A percentile compares a stretch with the other conserved stretches of the same genome.
phyloP scores from a whole-genome alignment of 202 grass and related monocot species.

The Carex arenaria region DNA sequence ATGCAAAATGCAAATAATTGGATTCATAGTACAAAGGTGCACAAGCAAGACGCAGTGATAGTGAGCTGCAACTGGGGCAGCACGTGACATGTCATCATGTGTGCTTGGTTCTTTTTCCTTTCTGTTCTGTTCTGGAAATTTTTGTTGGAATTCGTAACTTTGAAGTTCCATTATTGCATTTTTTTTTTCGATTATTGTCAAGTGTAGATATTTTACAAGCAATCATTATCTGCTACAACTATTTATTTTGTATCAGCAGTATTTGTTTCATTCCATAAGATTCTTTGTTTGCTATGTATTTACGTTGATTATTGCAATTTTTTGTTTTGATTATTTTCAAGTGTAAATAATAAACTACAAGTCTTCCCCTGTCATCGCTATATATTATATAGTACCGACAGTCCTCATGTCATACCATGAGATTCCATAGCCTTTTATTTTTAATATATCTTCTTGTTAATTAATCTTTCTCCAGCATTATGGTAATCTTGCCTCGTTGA shows the following conservation, averaged over 20 bases:
- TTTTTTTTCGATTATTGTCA: constrained; percentile 12
- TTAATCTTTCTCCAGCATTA: background rate
- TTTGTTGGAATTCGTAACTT: background rate
- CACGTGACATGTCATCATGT: background rate
- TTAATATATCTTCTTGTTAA: background rate
- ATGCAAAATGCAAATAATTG: constrained; percentile 2
- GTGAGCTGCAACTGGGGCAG: background rate
- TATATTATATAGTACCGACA: background rate
- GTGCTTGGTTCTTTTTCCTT: background rate
- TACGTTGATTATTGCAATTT: no score
- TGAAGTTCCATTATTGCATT: background rate
- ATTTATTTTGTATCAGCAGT: no score
- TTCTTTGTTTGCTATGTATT: no score
- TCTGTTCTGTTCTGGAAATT: background rate
- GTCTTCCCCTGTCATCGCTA: background rate
- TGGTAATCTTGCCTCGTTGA: constrained; percentile 8
- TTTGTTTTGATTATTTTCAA: no score
- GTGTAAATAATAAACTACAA: background rate
- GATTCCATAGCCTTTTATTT: background rate
- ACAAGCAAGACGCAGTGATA: background rate
- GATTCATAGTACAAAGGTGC: background rate
- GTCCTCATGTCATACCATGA: background rate
- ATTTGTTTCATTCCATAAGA: no score
- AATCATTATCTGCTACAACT: no score
- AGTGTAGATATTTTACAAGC: background rate